Conservation (phyloP, 1,284 basidiomycete species). For the Ganoderma lingzhi region DNA sequence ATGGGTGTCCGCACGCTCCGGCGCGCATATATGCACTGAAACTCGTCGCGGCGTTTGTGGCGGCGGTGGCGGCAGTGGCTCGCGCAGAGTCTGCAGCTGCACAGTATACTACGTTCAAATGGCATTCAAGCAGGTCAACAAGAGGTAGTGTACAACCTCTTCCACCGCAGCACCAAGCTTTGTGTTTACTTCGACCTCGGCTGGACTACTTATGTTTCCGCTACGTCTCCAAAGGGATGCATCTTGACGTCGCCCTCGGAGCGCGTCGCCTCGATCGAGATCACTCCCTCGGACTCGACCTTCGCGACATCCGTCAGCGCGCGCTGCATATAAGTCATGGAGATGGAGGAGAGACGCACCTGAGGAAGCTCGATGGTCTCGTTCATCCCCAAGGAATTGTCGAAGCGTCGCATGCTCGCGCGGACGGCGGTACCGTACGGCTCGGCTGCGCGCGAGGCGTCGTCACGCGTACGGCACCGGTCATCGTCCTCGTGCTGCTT, state of each 20-base stretch:
- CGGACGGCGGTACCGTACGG: conserved; percentile 2
- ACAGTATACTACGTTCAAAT: too few species aligned
- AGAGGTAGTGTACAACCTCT: too few species aligned
- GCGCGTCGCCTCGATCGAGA: background rate
- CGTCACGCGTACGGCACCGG: too few species aligned
- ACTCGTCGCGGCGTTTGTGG: too few species aligned
- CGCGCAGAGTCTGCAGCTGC: too few species aligned
- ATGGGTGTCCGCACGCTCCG: too few species aligned
- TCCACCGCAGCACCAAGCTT: too few species aligned
- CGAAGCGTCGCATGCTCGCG: conserved; percentile 2
- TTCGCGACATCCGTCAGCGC: background rate
- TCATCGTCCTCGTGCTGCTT: background rate
- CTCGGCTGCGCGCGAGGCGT: background rate
- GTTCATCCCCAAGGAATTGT: background rate
- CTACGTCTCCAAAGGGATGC: background rate
- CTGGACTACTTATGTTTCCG: too few species aligned
- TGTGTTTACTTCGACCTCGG: too few species aligned
- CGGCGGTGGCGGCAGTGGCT: too few species aligned
- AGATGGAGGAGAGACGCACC: background rate
- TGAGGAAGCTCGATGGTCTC: background rate
- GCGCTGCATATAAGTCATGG: background rate
- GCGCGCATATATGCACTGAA: too few species aligned
- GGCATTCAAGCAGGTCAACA: too few species aligned
- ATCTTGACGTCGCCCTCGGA: background rate
- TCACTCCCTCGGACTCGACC: background rate